Percentiles rank a stretch among this genome's conserved stretches.
Conservation (phyloP, 495 filamentous ascomycete genomes). For the Neurospora sp. region DNA sequence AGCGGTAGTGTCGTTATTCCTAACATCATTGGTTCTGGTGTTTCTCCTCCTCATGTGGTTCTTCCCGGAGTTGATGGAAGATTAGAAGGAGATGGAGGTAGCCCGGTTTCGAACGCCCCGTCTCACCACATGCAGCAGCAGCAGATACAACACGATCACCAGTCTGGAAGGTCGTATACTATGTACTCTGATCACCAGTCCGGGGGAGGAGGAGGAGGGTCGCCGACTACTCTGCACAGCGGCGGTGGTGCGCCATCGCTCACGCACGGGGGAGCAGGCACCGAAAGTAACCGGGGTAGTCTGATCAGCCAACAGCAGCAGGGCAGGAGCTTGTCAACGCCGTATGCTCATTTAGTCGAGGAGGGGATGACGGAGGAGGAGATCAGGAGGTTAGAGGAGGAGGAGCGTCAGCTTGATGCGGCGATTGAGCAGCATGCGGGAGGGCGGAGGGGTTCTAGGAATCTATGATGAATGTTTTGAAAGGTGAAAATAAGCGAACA, state of each 20-base stretch:
- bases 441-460: slow-evolving; percentile 3
- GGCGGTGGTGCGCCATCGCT: slow-evolving; percentile 4
- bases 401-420: slow-evolving; percentile 37
- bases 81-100: background rate
- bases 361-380: slow-evolving; percentile 42
- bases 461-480: background rate
- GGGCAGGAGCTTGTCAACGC: slow-evolving; percentile 14
- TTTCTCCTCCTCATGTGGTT: background rate
- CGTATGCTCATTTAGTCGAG: slow-evolving; percentile 38
- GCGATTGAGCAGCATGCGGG: slow-evolving; percentile 33
- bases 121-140: slow-evolving; percentile 1
- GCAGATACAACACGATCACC: background rate
- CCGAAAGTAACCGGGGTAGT: background rate
- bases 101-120: background rate
- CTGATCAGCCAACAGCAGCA: slow-evolving; percentile 2
- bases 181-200: slow-evolving; percentile 27
- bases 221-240: background rate
- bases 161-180: slow-evolving; percentile 18
- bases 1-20: background rate
- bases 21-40: background rate
- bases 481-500: background rate
- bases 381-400: slow-evolving; percentile 37
- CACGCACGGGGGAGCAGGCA: slow-evolving; percentile 5
- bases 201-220: background rate
- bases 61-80: background rate